These are phyloP conservation scores for Paecilomyces niveus DNA, from an alignment of 2,329 filamentous ascomycete genomes.

Conservation along the genomic window DNA sequence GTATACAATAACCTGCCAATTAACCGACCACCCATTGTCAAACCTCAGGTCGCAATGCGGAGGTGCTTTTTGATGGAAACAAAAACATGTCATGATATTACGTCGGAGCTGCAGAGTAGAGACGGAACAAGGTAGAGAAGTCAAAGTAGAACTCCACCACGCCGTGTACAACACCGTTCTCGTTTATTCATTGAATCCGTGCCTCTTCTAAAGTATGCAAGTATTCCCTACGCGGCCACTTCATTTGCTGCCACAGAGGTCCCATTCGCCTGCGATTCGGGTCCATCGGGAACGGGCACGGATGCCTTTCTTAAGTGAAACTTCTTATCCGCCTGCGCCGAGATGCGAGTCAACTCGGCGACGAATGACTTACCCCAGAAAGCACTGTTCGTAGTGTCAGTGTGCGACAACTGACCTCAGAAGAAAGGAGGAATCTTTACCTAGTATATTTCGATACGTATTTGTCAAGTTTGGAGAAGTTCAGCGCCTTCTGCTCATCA, in stretches of 20 bases:
- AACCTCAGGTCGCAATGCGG: not conserved
- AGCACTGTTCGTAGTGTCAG: conserved; percentile 44
- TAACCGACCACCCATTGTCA: not conserved
- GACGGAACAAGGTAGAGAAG: not conserved
- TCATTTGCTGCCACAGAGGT: conserved; percentile 2
- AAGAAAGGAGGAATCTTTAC: conserved; percentile 24
- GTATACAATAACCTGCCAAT: not conserved
- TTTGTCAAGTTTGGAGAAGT: conserved; percentile 81
- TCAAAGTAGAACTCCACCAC: not conserved
- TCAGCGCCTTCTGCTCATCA: conserved; percentile 70
- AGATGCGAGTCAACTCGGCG: conserved; percentile 63
- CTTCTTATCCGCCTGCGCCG: conserved; percentile 32
- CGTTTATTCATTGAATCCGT: not conserved
- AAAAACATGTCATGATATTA: not conserved
- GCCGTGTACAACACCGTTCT: not conserved
- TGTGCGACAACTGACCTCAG: not conserved
- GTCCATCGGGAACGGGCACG: conserved; percentile 5
- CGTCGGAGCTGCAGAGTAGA: not conserved
- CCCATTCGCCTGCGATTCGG: conserved; percentile 11
- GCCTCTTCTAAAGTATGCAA: not conserved
- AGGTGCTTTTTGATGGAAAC: not conserved
- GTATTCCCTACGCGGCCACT: not conserved
- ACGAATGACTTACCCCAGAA: conserved; percentile 94
- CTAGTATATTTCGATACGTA: conserved; percentile 95
- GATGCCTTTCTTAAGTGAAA: conserved; percentile 25